A percentile compares a stretch with the other conserved stretches of the same genome.
phyloP scores from a whole-genome alignment of 768 basidiomycete species.

The Mycena latifolia region DNA sequence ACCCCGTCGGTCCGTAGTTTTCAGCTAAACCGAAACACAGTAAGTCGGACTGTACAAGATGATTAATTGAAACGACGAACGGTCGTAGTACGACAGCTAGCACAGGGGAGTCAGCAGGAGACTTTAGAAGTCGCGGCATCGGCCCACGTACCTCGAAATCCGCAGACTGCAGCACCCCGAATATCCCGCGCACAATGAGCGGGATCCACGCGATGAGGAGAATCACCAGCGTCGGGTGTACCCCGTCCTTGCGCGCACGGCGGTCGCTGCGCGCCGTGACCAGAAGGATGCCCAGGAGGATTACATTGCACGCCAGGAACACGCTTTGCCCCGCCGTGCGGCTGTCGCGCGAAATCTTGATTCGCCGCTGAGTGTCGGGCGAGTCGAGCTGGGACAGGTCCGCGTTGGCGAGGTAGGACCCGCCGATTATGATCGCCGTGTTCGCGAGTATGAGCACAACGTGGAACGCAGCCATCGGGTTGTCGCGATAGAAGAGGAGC shows the following conservation, averaged over 20 bases:
- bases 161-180: conserved; percentile 22
- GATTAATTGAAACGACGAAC: background rate
- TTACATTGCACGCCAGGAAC: conserved; percentile 45
- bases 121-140: no score
- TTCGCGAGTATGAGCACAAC: conserved; percentile 47
- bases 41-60: background rate
- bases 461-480: conserved; percentile 48
- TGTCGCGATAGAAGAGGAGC: conserved; percentile 37
- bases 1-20: conserved; percentile 21
- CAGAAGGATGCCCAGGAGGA: conserved; percentile 42
- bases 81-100: conserved; percentile 33
- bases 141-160: background rate
- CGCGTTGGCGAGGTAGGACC: conserved; percentile 45
- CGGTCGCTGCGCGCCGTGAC: conserved; percentile 43
- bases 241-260: background rate
- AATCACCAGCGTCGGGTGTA: conserved; percentile 28
- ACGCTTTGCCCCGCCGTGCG: conserved; percentile 48
- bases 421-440: conserved; percentile 47
- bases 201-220: conserved; percentile 31
- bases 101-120: background rate
- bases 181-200: conserved; percentile 25
- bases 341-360: conserved; percentile 42
- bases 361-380: conserved; percentile 22
- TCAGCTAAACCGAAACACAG: conserved; percentile 4
- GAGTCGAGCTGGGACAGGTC: conserved; percentile 23